Evolutionary conservation across 257 asterid genomes (phyloP).

Genomic region (Nicotiana otophora): DNA sequence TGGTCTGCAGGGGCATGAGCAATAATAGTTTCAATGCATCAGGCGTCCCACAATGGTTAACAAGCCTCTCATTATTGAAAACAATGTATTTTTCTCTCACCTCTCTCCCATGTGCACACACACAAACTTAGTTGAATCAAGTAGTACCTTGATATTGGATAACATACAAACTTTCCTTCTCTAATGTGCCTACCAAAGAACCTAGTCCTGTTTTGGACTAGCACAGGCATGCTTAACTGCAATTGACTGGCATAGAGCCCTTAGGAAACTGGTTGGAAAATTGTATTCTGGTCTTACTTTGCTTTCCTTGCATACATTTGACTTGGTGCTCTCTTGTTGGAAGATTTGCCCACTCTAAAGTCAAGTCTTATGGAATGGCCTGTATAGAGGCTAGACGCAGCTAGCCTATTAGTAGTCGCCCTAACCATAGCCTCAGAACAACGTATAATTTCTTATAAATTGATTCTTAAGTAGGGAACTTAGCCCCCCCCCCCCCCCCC

Average conservation of each 20-base stretch:
- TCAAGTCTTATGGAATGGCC: neutral
- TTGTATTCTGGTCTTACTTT: neutral
- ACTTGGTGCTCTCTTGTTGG: neutral
- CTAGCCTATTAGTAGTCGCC: neutral
- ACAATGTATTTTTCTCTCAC: slow-evolving; percentile 50
- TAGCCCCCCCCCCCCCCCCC: neutral
- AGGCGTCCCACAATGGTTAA: slow-evolving; percentile 52
- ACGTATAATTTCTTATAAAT: neutral
- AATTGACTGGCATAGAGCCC: neutral
- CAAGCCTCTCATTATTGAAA: slow-evolving; percentile 58
- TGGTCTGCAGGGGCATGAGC: slow-evolving; percentile 77
- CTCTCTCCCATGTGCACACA: neutral
- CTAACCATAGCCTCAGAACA: slow-evolving; percentile 4
- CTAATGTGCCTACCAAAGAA: neutral
- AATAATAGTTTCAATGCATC: slow-evolving; percentile 66
- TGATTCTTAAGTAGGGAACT: slow-evolving; percentile 6
- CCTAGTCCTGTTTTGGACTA: neutral
- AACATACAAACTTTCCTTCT: neutral
- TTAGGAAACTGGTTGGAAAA: neutral
- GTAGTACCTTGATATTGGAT: neutral
- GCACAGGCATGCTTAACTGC: neutral
- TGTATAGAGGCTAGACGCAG: neutral
- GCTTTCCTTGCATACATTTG: neutral
- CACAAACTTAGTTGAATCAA: neutral
- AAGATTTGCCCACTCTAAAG: neutral